Conservation (phyloP, 768 basidiomycete species). For the Lentinus brumalis region DNA sequence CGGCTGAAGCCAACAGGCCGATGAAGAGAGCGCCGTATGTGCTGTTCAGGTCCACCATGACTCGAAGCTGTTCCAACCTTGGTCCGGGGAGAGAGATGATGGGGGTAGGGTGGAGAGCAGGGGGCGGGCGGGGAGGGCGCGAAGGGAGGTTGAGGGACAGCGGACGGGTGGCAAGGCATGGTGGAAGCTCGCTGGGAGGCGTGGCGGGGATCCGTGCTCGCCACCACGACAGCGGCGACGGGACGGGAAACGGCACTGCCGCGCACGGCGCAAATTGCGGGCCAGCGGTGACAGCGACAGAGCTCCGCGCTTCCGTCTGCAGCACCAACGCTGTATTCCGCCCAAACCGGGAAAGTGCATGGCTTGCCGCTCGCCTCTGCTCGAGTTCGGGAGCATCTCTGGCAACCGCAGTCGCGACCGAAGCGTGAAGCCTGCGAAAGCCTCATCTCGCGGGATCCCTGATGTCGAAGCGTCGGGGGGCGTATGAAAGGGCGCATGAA, state of each 20-base stretch:
- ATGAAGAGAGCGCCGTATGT: conserved; percentile 25
- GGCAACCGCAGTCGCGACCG: no score
- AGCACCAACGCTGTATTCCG: neutral
- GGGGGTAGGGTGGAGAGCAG: neutral
- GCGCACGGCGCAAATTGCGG: neutral
- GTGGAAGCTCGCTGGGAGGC: neutral
- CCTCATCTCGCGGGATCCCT: no score
- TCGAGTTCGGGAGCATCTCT: neutral
- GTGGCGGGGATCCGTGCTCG: neutral
- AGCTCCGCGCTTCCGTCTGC: neutral
- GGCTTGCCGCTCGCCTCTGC: neutral
- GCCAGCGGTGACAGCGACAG: neutral
- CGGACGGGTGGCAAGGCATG: neutral
- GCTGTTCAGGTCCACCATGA: conserved; percentile 13
- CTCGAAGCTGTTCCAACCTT: neutral
- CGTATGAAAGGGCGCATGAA: no score
- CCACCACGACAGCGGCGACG: neutral
- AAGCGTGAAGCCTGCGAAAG: no score
- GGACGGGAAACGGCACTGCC: neutral
- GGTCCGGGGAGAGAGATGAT: neutral
- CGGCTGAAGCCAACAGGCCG: conserved; percentile 21
- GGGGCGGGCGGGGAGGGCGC: neutral
- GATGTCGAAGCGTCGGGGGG: no score
- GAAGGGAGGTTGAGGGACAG: neutral
- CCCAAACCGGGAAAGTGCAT: neutral